phyloP scores from a whole-genome alignment of 2,329 filamentous ascomycete genomes.

The Talaromyces rugulosus region DNA sequence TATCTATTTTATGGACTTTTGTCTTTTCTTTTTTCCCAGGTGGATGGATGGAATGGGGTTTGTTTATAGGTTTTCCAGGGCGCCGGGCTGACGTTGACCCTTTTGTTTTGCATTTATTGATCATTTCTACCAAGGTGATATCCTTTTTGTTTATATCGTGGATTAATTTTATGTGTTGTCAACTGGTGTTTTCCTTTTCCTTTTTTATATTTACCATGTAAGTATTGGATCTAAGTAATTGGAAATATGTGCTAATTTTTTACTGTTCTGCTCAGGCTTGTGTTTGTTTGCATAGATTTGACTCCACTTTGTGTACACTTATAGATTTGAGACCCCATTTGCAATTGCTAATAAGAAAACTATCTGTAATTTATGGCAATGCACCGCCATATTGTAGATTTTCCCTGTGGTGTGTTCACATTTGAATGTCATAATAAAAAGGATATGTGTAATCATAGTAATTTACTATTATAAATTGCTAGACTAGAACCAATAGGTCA shows the following conservation, averaged over 20 bases:
- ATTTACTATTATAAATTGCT: neutral
- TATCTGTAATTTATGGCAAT: neutral
- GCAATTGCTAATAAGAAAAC: no score
- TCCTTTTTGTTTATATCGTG: neutral
- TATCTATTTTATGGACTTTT: neutral
- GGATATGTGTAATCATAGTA: no score
- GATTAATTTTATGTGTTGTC: neutral
- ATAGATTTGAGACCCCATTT: no score
- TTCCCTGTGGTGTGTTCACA: no score
- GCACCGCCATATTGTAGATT: neutral
- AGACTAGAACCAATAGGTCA: neutral
- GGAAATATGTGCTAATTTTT: no score
- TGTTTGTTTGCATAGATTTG: no score
- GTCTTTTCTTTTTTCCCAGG: neutral
- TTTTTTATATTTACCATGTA: neutral
- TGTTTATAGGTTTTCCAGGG: neutral
- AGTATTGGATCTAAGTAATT: neutral
- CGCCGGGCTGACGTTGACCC: neutral
- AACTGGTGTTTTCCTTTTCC: neutral
- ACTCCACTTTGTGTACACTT: no score
- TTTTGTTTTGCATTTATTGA: neutral
- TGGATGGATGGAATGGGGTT: neutral
- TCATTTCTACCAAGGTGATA: neutral
- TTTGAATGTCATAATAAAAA: no score
- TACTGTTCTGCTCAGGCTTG: no score